These are phyloP conservation scores for Saccharomyces kudriavzevii DNA, from an alignment of 805 yeast genomes.

Conservation along the genomic window DNA sequence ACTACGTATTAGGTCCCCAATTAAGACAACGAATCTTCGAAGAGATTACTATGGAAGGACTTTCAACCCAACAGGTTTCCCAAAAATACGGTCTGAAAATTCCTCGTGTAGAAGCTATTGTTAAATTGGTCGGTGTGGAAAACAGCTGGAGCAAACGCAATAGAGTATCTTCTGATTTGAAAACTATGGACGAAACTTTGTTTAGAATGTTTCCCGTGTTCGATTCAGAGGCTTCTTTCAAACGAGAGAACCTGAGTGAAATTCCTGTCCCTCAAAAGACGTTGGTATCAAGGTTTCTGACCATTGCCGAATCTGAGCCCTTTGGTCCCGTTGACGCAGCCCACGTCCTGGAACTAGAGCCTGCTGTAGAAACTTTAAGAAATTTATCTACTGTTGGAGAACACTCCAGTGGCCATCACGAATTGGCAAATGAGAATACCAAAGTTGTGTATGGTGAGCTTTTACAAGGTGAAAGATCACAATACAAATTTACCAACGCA, in stretches of 20 bases:
- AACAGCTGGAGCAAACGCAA: conserved; percentile 48
- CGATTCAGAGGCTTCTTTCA: conserved; percentile 29
- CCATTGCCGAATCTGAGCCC: conserved; percentile 90
- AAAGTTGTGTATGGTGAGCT: conserved; percentile 47
- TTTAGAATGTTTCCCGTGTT: conserved; percentile 77
- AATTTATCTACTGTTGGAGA: conserved; percentile 55
- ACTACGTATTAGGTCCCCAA: conserved; percentile 47
- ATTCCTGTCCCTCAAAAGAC: conserved; percentile 86
- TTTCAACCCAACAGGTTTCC: conserved; percentile 66
- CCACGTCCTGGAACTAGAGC: conserved; percentile 66
- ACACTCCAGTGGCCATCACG: conserved; percentile 32
- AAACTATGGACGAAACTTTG: conserved; percentile 52
- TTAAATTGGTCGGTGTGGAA: conserved; percentile 61
- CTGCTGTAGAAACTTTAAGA: conserved; percentile 74
- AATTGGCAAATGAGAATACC: conserved; percentile 18
- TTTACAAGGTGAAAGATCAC: conserved; percentile 59
- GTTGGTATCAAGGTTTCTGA: conserved; percentile 69
- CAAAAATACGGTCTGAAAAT: conserved; percentile 71
- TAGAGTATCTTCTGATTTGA: conserved; percentile 46
- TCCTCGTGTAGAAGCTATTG: conserved; percentile 83
- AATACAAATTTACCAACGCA: conserved; percentile 68
- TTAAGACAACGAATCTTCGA: conserved; percentile 54
- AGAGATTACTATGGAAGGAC: conserved; percentile 44
- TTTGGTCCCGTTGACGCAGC: conserved; percentile 97
- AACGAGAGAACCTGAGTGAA: conserved; percentile 77